Percentiles rank a stretch among this genome's conserved stretches.
Evolutionary conservation across 139 green algal species (phyloP).

Genomic region (Tetraselmis chui): DNA sequence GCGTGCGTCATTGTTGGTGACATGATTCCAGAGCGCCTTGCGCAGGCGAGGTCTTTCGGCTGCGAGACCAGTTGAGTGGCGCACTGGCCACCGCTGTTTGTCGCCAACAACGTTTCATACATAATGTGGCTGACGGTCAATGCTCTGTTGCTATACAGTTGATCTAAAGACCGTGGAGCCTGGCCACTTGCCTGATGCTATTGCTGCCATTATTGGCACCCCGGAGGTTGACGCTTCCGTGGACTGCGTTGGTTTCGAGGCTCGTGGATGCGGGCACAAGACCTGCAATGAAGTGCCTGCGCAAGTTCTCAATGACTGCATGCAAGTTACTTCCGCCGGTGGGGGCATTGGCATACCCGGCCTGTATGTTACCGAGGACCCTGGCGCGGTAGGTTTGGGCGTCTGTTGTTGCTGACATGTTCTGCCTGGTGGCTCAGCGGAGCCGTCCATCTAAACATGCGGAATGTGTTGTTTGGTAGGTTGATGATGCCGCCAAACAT

Average conservation of each 20-base stretch:
- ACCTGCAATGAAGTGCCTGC: slow-evolving; percentile 15
- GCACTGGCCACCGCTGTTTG: too few species aligned
- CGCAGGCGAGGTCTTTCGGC: slow-evolving; percentile 18
- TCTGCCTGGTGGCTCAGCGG: neutral
- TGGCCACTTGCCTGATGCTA: neutral
- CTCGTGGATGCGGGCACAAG: slow-evolving; percentile 20
- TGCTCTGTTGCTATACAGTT: neutral
- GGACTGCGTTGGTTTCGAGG: slow-evolving; percentile 27
- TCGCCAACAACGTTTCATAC: too few species aligned
- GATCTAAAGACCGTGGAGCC: neutral
- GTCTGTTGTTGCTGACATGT: neutral
- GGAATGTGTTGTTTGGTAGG: neutral
- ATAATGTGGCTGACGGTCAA: too few species aligned
- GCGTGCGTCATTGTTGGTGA: slow-evolving; percentile 27
- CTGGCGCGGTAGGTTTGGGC: slow-evolving; percentile 4
- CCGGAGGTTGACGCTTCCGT: slow-evolving; percentile 23
- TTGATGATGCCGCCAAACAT: slow-evolving; percentile 18
- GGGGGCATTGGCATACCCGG: slow-evolving; percentile 22
- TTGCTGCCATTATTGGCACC: slow-evolving; percentile 15
- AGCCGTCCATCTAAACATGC: neutral
- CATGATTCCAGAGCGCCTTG: slow-evolving; percentile 24
- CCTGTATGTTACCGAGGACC: slow-evolving; percentile 25
- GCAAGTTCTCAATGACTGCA: slow-evolving; percentile 30
- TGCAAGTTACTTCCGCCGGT: slow-evolving; percentile 17
- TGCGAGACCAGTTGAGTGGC: slow-evolving; percentile 12